These are phyloP conservation scores for Entomortierella lignicola DNA, from an alignment of 192 early-diverging fungal species.

Conservation along the genomic window DNA sequence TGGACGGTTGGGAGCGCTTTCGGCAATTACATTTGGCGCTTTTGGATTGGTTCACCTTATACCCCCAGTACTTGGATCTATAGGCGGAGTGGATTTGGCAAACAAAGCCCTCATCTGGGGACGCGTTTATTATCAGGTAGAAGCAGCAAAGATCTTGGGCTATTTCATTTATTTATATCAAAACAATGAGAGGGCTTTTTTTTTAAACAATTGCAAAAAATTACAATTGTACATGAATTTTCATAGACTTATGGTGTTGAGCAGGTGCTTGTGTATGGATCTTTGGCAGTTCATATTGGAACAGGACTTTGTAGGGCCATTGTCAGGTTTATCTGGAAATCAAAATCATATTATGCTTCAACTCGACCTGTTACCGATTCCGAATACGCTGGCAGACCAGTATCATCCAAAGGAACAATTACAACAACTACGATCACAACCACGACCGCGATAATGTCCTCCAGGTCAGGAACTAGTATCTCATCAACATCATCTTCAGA, in stretches of 20 bases:
- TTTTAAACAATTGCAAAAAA: background rate
- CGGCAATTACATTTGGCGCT: conserved; percentile 44
- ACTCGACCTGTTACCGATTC: background rate
- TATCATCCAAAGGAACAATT: conserved; percentile 11
- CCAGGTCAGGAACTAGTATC: background rate
- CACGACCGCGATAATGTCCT: conserved; percentile 15
- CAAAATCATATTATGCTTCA: conserved; percentile 19
- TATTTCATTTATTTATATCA: background rate
- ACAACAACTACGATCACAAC: conserved; percentile 32
- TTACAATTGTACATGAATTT: background rate
- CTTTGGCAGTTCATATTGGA: conserved; percentile 42
- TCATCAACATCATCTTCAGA: conserved; percentile 15
- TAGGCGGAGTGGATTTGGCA: conserved; percentile 55
- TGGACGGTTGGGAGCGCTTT: conserved; percentile 35
- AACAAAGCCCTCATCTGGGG: conserved; percentile 57
- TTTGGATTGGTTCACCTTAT: conserved; percentile 52
- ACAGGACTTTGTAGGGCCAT: conserved; percentile 29
- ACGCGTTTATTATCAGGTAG: conserved; percentile 61
- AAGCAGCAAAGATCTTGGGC: too few species aligned
- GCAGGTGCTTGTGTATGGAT: conserved; percentile 54
- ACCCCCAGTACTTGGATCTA: conserved; percentile 28
- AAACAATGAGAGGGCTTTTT: background rate
- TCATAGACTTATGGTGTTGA: conserved; percentile 40
- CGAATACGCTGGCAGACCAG: background rate
- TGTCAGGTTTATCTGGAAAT: conserved; percentile 50